Evolutionary conservation across 208 protist genomes (phyloP).

Genomic region (Crithidia expoeki): DNA sequence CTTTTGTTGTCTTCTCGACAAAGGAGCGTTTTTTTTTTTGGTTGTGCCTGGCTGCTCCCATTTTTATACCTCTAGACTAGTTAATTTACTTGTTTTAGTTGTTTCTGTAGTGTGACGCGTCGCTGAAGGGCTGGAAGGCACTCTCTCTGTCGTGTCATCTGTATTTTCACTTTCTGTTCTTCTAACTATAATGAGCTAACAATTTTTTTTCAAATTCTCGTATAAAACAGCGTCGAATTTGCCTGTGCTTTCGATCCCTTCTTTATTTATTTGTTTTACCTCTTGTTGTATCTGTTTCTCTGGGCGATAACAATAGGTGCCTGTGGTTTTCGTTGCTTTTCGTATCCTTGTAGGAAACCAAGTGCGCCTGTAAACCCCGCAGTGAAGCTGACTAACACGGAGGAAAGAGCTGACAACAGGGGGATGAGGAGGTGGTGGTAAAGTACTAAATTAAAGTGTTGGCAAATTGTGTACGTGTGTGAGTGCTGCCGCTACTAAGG

Average conservation of each 20-base stretch:
- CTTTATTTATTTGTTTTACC: neutral
- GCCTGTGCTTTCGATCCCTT: neutral
- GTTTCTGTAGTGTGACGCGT: too few species aligned
- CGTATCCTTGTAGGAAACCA: slow-evolving; percentile 11
- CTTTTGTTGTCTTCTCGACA: neutral
- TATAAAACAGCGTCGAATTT: neutral
- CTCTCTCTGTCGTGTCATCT: too few species aligned
- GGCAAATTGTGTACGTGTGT: neutral
- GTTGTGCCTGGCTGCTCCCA: too few species aligned
- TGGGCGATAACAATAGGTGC: neutral
- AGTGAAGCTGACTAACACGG: neutral
- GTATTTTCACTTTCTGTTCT: too few species aligned
- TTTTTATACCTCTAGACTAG: too few species aligned
- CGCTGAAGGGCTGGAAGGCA: too few species aligned
- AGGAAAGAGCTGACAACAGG: neutral
- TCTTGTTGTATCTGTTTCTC: neutral
- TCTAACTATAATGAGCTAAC: neutral
- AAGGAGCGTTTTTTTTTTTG: too few species aligned
- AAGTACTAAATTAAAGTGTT: slow-evolving; percentile 7
- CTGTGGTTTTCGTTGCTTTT: neutral
- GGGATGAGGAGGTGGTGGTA: slow-evolving; percentile 15
- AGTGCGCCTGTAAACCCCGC: neutral
- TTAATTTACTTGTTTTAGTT: too few species aligned
- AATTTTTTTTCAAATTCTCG: slow-evolving; percentile 13
- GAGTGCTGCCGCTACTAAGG: neutral